A percentile compares a stretch with the other conserved stretches of the same genome.
Evolutionary conservation across 1,284 basidiomycete species (phyloP).

Genomic region (Puccinia coronata): DNA sequence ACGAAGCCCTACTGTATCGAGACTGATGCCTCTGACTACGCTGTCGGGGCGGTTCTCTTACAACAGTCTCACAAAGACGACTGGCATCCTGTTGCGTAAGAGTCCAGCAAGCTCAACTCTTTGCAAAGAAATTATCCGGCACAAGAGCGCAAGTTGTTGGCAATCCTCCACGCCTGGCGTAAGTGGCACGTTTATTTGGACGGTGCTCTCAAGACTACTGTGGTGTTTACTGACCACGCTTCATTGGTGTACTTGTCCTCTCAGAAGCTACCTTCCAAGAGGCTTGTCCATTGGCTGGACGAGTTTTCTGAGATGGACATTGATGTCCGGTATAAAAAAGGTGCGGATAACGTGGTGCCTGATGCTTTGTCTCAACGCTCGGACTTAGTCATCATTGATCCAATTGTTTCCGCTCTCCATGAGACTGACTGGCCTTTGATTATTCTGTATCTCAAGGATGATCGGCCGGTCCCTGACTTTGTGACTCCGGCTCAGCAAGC

Average conservation of each 20-base stretch:
- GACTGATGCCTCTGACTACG: no score
- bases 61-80: background rate
- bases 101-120: constrained; percentile 9
- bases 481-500: background rate
- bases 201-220: background rate
- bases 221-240: no score
- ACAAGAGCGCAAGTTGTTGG: no score
- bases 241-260: background rate
- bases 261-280: background rate
- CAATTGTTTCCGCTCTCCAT: background rate
- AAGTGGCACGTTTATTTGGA: constrained; percentile 8
- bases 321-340: no score
- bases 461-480: background rate
- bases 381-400: background rate
- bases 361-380: constrained; percentile 20
- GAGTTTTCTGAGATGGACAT: no score
- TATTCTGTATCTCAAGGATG: background rate
- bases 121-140: background rate
- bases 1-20: background rate
- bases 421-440: constrained; percentile 8
- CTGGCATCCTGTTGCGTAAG: constrained; percentile 14
- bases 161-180: constrained; percentile 2
- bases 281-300: background rate
- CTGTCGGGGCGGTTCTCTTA: background rate
- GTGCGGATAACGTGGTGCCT: background rate